Base-by-base conservation (phyloP, 2,329 filamentous ascomycete genomes). In the Pyrenophora tritici-repentis region DNA sequence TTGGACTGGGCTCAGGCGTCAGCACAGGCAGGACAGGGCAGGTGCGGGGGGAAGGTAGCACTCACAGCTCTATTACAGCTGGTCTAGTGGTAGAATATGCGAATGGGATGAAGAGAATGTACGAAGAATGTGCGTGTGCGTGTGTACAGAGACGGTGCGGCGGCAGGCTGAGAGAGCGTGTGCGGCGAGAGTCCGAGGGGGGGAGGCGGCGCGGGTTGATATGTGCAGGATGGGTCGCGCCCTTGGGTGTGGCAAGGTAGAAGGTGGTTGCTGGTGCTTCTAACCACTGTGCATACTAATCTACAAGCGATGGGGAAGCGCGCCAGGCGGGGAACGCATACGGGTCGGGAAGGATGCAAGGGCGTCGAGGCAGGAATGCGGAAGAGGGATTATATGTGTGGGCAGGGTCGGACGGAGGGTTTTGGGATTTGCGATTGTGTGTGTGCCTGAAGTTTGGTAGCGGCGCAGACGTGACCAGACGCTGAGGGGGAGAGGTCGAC, bases 281-380 rank as follows among this genome's bases (percentile, higher is more conserved):
- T 70, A 74, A 58, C 61, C 65, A 61, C 64, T 65, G 70, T 66
- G 65, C 70, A 73, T 73, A 65, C 68, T 70, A 67, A 62, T 59
- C 62, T 72, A 64, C 66, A 72, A 73, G 67, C 60, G 67, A 67
- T 65, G 63, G 56, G 65, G 60, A 66, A 65, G 71, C 67, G 70
- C 70, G 66, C 65, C 62, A 61, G 68, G 63, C 70, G 65, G 67
- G 66, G 70, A 65, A 68, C 65, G 71, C 72, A 75, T 74, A 68
- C 70, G 70, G 65, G 63, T 66, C 55, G 55, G 58, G 41, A 54
- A 58, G 62, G 61, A 65, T 55, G 69, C 69, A 71, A 71, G 68
- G 70, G 67, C 65, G 50, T 52, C 42, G 26, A 42, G 24, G 47
- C 20, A 36, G 44, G 39, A 53, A 41, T 47, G 47, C 44, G 37